Evolutionary conservation across 2,329 filamentous ascomycete species (phyloP), one percentile per base, ranked within the genome.

Genomic region (Aquanectria penicillioides): DNA sequence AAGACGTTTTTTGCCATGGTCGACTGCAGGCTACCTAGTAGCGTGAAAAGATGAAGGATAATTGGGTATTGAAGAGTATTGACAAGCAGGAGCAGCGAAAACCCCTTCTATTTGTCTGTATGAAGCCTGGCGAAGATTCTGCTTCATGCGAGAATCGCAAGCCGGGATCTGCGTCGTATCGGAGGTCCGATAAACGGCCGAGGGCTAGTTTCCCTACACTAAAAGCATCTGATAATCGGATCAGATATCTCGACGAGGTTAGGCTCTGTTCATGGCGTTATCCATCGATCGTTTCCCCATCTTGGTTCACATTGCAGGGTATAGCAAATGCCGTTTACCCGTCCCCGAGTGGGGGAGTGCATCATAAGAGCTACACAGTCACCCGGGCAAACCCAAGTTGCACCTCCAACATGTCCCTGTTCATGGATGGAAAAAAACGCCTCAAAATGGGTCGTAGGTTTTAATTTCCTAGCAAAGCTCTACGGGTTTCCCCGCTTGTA

Each of bases 1-100:
- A 92, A 92, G 55, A 92, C 86, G 73, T 88, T 84, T 57, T 83
- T 81, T 74, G 88, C 87, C 76, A 83, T 86, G 56, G 54, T 71
- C n/a, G 25, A 8, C 17, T 29, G 26, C 26, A 29, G 9, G 40
- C 26, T 20, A 11, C 10, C 6, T 13, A 26, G 40, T n/a, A 31
- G 26, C 15, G 17, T 22, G 15, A 8, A 26, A 18, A 6, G 25
- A 43, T 18, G 26, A 31, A 31, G 11, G 17, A 44, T 44, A 26
- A 12, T 11, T 44, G 40, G 25, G 26, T 17, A 12, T 13, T 17
- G n/a, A 6, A 12, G 15, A 31, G 15, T 18, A 17, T 11, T 31
- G 40, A 29, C 31, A 29, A 15, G 40, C 26, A 44, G 17, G 40
- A 29, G 40, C 40, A 26, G 40, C n/a, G 26, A 44, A 29, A 18